Base-by-base conservation (phyloP, 176 grass and related monocot genomes). In the Oryza glumipatula region DNA sequence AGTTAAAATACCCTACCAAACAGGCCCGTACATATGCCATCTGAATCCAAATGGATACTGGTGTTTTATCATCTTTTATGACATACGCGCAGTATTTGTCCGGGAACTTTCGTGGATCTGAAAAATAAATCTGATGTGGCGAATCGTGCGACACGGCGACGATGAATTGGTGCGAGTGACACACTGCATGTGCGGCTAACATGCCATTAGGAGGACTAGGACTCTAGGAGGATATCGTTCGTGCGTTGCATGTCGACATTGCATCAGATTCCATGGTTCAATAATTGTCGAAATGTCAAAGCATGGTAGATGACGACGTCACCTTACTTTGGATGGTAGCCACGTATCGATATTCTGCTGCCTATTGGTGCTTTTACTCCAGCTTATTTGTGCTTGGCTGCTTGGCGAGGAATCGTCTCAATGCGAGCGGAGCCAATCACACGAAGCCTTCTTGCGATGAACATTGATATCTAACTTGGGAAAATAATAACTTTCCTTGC, bases 191-290 rank as follows among this genome's bases (percentile, higher is more conserved):
- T 58, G 54, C 54, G 19, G 54, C 19, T n/a, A 19, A 58, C 54
- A 58, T 58, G 54, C 54, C 54, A 58, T 5, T 58, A 56, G 51
- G 51, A 56, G 28, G 28, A 28, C 28, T 28, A 28, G 28, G 28
- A 28, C 28, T 28, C 16, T 6, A 19, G 19, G 54, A 58, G 5
- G 17, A 58, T 63, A 63, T 63, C 58, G 19, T 60, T 11, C 11
- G 14, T 45, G 15, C 36, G 28, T 45, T 44, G 14, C 38, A 65
- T 66, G 61, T 80, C 65, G 45, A 69, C 45, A 69, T 38, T n/a
- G 78, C 28, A 80, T 70, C 46, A 35, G 65, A 54, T 80, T 70
- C 78, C 6, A 9, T 17, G 35, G 46, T 58, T 58, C 66, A 54
- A 70, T 80, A 54, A 68, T 68, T 23, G 47, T 23, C 35, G 22